Evolutionary conservation across 495 filamentous ascomycete species (phyloP).

Genomic region (Coniosporium apollinis): DNA sequence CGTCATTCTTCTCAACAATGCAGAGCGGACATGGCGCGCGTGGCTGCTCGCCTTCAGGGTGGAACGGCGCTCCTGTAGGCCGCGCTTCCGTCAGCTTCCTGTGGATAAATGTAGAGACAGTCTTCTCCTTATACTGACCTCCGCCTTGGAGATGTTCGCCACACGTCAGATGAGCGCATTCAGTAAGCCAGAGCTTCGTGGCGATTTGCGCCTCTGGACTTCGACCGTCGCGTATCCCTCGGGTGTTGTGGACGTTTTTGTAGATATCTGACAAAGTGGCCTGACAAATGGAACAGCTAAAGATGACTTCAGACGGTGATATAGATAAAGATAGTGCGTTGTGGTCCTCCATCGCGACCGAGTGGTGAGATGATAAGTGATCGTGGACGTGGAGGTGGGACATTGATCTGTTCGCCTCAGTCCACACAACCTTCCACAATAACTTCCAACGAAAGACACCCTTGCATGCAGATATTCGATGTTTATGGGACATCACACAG

Average conservation of each 20-base stretch:
- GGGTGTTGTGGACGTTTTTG: slow-evolving; percentile 12
- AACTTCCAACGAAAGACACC: too few relatives aligned
- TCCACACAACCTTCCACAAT: too few relatives aligned
- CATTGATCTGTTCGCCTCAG: too few relatives aligned
- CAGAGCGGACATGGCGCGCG: slow-evolving; percentile 28
- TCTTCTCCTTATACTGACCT: slow-evolving; percentile 21
- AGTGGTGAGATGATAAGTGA: too few relatives aligned
- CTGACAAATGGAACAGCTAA: slow-evolving; percentile 28
- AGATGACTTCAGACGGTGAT: slow-evolving; percentile 21
- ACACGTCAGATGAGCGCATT: slow-evolving; percentile 29
- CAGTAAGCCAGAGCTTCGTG: slow-evolving; percentile 27
- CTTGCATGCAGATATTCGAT: too few relatives aligned
- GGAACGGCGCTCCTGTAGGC: slow-evolving; percentile 28
- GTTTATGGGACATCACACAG: too few relatives aligned
- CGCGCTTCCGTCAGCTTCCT: too few relatives aligned
- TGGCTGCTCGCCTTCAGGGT: slow-evolving; percentile 20
- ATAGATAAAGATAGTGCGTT: too few relatives aligned
- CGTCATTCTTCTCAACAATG: slow-evolving; percentile 17
- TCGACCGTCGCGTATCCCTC: slow-evolving; percentile 18
- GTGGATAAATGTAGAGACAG: too few relatives aligned
- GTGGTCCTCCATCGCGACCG: too few relatives aligned
- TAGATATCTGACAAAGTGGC: slow-evolving; percentile 24
- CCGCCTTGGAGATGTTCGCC: slow-evolving; percentile 27
- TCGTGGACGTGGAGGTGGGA: too few relatives aligned
- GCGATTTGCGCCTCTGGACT: slow-evolving; percentile 15